Base-by-base conservation (phyloP, 2,329 filamentous ascomycete species). In the Rhynchosporium graminicola region DNA sequence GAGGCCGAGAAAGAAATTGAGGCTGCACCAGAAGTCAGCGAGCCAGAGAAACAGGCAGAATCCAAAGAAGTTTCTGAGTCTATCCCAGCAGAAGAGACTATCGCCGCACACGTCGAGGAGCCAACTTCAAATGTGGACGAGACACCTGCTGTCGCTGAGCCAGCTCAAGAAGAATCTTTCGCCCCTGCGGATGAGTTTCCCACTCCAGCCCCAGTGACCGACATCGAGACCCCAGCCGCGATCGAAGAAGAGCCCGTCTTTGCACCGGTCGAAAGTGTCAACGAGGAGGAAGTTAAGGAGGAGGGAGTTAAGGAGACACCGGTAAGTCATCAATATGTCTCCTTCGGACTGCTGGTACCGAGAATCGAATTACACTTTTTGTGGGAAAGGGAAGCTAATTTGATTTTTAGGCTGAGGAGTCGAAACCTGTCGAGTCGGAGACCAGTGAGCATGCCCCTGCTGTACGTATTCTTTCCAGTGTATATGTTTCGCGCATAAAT, bases 181-280 rank as follows among this genome's bases (percentile, higher is more conserved):
- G 52, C 52, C 12, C 52, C 36, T 6, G 52, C 52, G 20, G 57
- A 50, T 13, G 57, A 59, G 31, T 40, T 48, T 33, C 42, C 33
- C 1, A 47, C 54, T 31, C 43, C 56, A 28, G 48, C 48, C 1
- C 48, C 48, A 10, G 28, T 59, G 50, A 29, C 67, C 10, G 28
- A 64, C 15, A 54, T 58, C 45, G 68, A 68, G 43, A 51, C 62
- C 28, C 36, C 54, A 26, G 61, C 67, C 20, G 45, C 46, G n/a
- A 56, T 33, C 38, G 56, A 64, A 36, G 56, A 51, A 29, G 64
- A 65, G 29, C 56, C 65, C 31, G 40, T 64, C 20, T 51, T 36
- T 36, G 48, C 36, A 3, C 29, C 33, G 12, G 3, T 29, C 4
- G 47, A 50, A 6, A 29, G 33, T 9, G 3, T n/a, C 20, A 20